phyloP scores from a whole-genome alignment of 805 yeast species.

The Teunomyces atbi region DNA sequence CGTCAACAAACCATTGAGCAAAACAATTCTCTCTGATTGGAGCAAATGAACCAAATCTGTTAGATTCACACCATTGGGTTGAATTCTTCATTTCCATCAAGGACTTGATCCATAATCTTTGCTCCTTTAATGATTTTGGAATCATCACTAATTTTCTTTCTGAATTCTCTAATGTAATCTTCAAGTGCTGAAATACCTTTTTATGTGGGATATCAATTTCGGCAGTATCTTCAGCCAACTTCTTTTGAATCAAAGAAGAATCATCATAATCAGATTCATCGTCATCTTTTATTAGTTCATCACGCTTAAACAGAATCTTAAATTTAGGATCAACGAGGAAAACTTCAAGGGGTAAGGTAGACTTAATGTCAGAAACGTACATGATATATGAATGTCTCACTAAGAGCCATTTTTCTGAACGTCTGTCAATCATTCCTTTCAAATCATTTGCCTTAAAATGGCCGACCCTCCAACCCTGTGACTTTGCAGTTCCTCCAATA shows the following conservation, averaged over 20 bases:
- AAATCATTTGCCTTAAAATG: conserved; percentile 79
- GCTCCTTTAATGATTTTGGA: conserved; percentile 62
- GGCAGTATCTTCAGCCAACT: conserved; percentile 22
- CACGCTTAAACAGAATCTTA: conserved; percentile 46
- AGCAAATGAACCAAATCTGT: conserved; percentile 88
- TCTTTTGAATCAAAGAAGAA: conserved; percentile 26
- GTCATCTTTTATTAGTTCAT: conserved; percentile 23
- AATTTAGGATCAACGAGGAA: conserved; percentile 83
- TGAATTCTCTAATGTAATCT: conserved; percentile 60
- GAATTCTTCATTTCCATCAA: conserved; percentile 64
- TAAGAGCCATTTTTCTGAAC: conserved; percentile 89
- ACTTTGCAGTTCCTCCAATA: conserved; percentile 75
- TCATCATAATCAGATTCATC: conserved; percentile 48
- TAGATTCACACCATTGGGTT: conserved; percentile 68
- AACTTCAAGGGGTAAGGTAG: conserved; percentile 88
- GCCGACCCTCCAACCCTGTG: conserved; percentile 95
- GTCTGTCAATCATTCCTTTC: conserved; percentile 84
- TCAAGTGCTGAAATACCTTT: conserved; percentile 52
- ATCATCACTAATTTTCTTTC: conserved; percentile 77
- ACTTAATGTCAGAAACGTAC: conserved; percentile 81
- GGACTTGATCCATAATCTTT: conserved; percentile 73
- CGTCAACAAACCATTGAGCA: conserved; percentile 98
- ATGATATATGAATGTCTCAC: conserved; percentile 81
- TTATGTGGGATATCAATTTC: conserved; percentile 25
- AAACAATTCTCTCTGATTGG: conserved; percentile 82